A percentile compares a stretch with the other conserved stretches of the same genome.
phyloP scores from a whole-genome alignment of 2,329 filamentous ascomycete genomes.

The Calonectria hongkongensis region DNA sequence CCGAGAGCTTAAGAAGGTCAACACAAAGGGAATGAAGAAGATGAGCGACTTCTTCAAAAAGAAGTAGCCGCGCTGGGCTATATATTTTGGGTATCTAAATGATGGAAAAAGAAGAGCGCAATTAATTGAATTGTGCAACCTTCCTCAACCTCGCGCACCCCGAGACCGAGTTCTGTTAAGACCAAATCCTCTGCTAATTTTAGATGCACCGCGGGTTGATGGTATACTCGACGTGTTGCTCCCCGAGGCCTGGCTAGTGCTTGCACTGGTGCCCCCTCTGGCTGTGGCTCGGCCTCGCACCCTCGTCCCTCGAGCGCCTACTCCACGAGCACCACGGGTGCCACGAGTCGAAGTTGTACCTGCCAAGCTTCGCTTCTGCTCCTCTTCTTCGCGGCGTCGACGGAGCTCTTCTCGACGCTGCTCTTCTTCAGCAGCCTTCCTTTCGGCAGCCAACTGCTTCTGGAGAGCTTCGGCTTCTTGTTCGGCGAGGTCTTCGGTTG shows the following conservation, averaged over 20 bases:
- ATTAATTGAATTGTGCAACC: slow-evolving; percentile 17
- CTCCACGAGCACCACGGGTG: slow-evolving; percentile 56
- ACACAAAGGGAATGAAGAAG: slow-evolving; percentile 96
- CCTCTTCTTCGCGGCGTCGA: slow-evolving; percentile 78
- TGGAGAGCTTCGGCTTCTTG: slow-evolving; percentile 86
- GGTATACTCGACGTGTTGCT: slow-evolving; percentile 53
- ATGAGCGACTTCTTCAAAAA: slow-evolving; percentile 96
- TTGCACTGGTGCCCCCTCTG: slow-evolving; percentile 48
- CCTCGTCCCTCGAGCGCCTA: slow-evolving; percentile 56
- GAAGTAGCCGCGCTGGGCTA: slow-evolving; percentile 60
- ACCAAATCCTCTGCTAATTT: slow-evolving; percentile 60
- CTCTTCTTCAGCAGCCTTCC: slow-evolving; percentile 86
- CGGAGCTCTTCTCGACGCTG: slow-evolving; percentile 82
- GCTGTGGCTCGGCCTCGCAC: slow-evolving; percentile 55
- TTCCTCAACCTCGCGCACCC: slow-evolving; percentile 54
- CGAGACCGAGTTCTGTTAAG: slow-evolving; percentile 59
- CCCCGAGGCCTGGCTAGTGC: slow-evolving; percentile 56
- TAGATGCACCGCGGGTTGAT: slow-evolving; percentile 59
- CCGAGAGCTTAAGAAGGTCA: slow-evolving; percentile 89
- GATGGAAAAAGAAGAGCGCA: slow-evolving; percentile 33
- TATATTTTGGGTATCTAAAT: slow-evolving; percentile 57
- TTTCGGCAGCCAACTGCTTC: slow-evolving; percentile 85
- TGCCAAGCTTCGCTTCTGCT: slow-evolving; percentile 61
- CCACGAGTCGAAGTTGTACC: slow-evolving; percentile 55
- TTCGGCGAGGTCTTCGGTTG: slow-evolving; percentile 89